These are phyloP conservation scores for Sechiopsis laciniata DNA, from an alignment of 306 rosid species.

Conservation along the genomic window DNA sequence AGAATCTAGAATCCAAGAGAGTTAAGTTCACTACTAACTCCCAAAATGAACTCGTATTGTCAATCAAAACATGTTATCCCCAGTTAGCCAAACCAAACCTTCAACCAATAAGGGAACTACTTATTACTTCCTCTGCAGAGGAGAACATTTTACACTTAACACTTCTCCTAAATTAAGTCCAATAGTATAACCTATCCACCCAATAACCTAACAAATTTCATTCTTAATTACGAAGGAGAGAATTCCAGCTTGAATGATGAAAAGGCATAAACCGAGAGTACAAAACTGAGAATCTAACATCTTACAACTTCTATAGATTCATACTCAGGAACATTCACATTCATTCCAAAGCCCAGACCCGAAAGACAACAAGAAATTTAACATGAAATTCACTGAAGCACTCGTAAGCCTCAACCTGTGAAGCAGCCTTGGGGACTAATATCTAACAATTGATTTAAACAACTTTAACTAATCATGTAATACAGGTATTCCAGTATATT, in stretches of 20 bases:
- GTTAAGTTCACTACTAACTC: too few species aligned
- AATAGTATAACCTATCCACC: background rate
- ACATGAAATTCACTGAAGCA: too few species aligned
- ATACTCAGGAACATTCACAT: too few species aligned
- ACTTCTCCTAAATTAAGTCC: background rate
- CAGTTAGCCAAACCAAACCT: background rate
- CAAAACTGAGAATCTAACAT: background rate
- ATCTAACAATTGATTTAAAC: background rate
- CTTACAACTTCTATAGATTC: background rate
- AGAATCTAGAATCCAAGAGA: too few species aligned
- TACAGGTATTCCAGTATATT: background rate
- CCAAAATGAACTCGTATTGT: background rate
- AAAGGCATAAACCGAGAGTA: background rate
- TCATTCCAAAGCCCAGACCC: too few species aligned
- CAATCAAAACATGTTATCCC: background rate
- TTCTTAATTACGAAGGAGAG: background rate
- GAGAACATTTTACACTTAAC: background rate
- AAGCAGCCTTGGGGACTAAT: too few species aligned
- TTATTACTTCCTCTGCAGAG: background rate
- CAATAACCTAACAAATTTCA: background rate
- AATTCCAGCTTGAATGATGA: too few species aligned
- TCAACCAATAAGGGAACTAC: background rate
- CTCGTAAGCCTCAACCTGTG: too few species aligned
- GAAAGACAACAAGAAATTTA: too few species aligned
- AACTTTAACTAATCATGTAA: background rate